phyloP scores from a whole-genome alignment of 305 asterid species.

The Fraxinus ornus region DNA sequence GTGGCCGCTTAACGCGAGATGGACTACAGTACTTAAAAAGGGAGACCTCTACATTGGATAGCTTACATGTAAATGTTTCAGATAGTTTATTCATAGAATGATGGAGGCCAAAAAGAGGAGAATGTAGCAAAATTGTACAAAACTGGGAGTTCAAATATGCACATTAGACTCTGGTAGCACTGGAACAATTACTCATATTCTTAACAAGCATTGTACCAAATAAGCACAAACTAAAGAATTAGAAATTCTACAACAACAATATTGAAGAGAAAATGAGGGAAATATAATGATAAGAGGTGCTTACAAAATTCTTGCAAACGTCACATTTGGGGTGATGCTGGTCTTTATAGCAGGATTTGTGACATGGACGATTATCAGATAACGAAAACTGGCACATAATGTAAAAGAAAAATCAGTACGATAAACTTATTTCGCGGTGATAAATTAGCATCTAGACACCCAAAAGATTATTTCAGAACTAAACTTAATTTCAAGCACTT shows the following conservation, averaged over 20 bases:
- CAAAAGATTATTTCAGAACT: not conserved
- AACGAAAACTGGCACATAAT: constrained; percentile 67
- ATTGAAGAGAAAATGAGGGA: not conserved
- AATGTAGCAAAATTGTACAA: not conserved
- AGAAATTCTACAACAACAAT: not conserved
- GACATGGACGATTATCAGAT: constrained; percentile 72
- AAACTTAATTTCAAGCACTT: constrained; percentile 2
- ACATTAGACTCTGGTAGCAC: not conserved
- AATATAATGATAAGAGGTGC: constrained; percentile 26
- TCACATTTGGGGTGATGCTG: constrained; percentile 93
- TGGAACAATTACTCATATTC: not conserved
- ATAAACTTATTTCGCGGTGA: not conserved
- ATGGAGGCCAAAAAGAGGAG: not conserved
- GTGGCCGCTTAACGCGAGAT: not conserved
- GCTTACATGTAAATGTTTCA: not conserved
- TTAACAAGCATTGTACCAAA: not conserved
- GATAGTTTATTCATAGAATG: not conserved
- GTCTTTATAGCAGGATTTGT: constrained; percentile 88
- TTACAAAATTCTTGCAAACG: constrained; percentile 88
- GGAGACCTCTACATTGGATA: not conserved
- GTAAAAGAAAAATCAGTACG: constrained; percentile 13
- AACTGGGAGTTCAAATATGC: not conserved
- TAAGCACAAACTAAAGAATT: not conserved
- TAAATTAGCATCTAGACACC: not conserved
- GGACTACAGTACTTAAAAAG: not conserved